A percentile compares a stretch with the other conserved stretches of the same genome.
Conservation (phyloP, 106 monocot genomes). For the Vanilla planifolia region DNA sequence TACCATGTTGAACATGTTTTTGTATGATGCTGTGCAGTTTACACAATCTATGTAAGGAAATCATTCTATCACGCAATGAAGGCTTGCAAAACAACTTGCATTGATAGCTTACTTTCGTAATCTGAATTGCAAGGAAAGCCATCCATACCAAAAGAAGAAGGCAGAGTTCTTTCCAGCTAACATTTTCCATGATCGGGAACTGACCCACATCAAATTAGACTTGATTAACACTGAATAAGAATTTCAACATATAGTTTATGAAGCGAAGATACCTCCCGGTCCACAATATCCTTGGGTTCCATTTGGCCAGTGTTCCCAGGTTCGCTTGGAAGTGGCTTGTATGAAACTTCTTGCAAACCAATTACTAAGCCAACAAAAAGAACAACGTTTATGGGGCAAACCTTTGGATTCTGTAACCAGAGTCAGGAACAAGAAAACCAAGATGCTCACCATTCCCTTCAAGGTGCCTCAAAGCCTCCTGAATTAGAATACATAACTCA, state of each 20-base stretch:
- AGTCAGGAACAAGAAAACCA: not conserved
- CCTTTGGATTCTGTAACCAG: not conserved
- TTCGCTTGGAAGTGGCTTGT: slow-evolving; percentile 46
- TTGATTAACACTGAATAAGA: not conserved
- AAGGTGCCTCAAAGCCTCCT: slow-evolving; percentile 41
- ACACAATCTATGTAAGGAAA: slow-evolving; percentile 5
- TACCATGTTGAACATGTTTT: slow-evolving; percentile 47
- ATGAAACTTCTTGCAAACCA: slow-evolving; percentile 34
- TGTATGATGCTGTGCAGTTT: slow-evolving; percentile 46
- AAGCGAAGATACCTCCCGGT: slow-evolving; percentile 28
- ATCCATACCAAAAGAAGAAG: slow-evolving; percentile 78
- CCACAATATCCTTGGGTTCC: slow-evolving; percentile 15
- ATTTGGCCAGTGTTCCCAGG: slow-evolving; percentile 16
- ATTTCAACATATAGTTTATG: not conserved
- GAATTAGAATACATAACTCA: slow-evolving; percentile 10
- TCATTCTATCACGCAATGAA: not conserved
- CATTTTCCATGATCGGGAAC: slow-evolving; percentile 49
- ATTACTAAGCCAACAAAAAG: not conserved
- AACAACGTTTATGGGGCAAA: not conserved
- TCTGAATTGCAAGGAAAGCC: slow-evolving; percentile 55
- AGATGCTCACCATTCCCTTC: slow-evolving; percentile 30
- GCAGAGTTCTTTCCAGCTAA: slow-evolving; percentile 70
- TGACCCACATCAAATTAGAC: slow-evolving; percentile 6
- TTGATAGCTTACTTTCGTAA: slow-evolving; percentile 32
- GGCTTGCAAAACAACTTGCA: not conserved